phyloP scores from a whole-genome alignment of 106 monocot genomes.

The Amphibolis antarctica region DNA sequence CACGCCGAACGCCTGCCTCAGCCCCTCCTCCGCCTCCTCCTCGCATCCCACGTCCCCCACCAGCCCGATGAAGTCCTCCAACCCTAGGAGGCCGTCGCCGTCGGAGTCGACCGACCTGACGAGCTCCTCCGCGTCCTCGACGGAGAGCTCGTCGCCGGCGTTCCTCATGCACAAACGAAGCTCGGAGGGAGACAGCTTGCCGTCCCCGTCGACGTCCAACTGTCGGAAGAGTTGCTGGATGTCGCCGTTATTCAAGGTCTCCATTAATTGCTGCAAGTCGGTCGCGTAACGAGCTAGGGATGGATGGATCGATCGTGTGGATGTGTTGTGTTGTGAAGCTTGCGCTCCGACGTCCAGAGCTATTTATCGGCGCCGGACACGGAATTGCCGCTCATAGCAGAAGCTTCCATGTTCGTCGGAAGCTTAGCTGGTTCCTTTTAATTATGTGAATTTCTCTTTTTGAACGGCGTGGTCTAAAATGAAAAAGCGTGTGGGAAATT shows the following conservation, averaged over 20 bases:
- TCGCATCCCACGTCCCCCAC: constrained; percentile 4
- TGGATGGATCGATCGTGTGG: no score
- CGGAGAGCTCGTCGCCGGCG: constrained; percentile 14
- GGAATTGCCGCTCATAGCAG: no score
- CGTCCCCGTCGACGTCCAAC: constrained; percentile 26
- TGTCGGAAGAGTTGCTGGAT: not conserved
- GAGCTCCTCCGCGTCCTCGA: constrained; percentile 8
- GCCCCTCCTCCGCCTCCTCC: not conserved
- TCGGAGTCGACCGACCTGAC: constrained; percentile 14
- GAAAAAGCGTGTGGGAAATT: no score
- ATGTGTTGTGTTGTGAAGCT: no score
- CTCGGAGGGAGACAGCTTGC: constrained; percentile 23
- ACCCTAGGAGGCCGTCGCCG: constrained; percentile 31
- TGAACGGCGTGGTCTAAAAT: no score
- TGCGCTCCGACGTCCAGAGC: no score
- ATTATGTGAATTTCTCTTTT: no score
- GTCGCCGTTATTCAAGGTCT: not conserved
- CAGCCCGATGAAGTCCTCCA: constrained; percentile 24
- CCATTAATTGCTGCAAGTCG: no score
- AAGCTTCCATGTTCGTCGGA: no score
- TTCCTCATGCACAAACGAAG: constrained; percentile 10
- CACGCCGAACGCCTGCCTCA: constrained; percentile 23
- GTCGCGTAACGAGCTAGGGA: no score
- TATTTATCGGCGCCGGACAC: no score
- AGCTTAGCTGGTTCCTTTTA: no score